A percentile compares a stretch with the other conserved stretches of the same genome.
These are phyloP conservation scores for Terana coerulea DNA, from an alignment of 768 basidiomycete species.

Conservation along the genomic window DNA sequence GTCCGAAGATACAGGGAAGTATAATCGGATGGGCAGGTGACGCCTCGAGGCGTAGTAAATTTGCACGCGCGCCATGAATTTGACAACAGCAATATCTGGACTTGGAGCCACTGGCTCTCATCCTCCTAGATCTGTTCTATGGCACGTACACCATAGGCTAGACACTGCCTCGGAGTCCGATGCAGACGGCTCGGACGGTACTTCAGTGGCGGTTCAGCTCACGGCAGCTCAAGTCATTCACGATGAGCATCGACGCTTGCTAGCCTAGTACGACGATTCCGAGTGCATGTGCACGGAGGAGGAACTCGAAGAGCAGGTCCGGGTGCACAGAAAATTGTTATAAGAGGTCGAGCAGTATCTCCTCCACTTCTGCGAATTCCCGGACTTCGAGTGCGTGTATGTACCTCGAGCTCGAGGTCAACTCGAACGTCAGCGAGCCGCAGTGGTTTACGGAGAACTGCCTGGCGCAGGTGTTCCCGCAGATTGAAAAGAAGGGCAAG, in stretches of 20 bases:
- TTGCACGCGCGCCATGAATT: too few species aligned
- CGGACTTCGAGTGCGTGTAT: not conserved
- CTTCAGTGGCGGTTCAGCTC: too few species aligned
- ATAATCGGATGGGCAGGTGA: too few species aligned
- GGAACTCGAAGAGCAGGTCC: not conserved
- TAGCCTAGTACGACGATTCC: constrained; percentile 82
- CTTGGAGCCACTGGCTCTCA: too few species aligned
- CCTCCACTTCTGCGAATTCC: not conserved
- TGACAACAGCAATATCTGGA: too few species aligned
- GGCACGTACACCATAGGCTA: too few species aligned
- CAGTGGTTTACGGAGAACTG: not conserved
- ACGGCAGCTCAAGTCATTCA: too few species aligned
- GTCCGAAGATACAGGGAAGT: too few species aligned
- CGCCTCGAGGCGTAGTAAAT: too few species aligned
- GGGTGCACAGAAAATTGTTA: not conserved
- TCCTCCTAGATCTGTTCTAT: too few species aligned
- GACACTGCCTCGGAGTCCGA: too few species aligned
- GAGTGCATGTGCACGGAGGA: not conserved
- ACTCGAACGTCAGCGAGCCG: not conserved
- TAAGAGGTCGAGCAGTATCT: not conserved
- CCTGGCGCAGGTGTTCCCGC: not conserved
- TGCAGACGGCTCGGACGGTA: too few species aligned
- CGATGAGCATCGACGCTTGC: constrained; percentile 64
- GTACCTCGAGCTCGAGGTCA: not conserved
- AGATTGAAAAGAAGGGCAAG: not conserved